Evolutionary conservation across 768 basidiomycete genomes (phyloP).

Genomic region (Naematelia aurantialba): DNA sequence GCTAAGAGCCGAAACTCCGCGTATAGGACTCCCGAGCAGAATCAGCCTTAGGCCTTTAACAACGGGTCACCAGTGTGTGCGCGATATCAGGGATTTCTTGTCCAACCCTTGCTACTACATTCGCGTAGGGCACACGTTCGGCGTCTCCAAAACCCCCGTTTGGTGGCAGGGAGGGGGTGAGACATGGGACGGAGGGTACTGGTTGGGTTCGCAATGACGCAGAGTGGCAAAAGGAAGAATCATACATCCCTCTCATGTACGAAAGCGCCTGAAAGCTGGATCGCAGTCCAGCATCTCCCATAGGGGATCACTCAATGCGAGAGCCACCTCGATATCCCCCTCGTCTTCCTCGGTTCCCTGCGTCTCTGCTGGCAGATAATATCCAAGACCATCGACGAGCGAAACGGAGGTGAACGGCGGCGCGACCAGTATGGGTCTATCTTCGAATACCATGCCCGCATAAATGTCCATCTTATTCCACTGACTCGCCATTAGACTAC

Average conservation of each 20-base stretch:
- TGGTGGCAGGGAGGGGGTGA: no score
- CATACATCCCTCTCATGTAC: neutral
- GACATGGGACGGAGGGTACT: no score
- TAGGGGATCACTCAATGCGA: conserved; percentile 12
- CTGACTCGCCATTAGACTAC: conserved; percentile 19
- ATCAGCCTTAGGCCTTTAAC: neutral
- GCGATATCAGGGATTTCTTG: neutral
- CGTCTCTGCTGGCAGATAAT: conserved; percentile 13
- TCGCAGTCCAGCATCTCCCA: conserved; percentile 18
- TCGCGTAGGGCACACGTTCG: no score
- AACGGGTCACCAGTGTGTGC: neutral
- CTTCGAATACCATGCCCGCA: conserved; percentile 8
- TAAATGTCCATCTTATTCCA: conserved; percentile 31
- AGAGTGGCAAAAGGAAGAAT: no score
- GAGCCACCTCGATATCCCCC: conserved; percentile 16
- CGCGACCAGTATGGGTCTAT: conserved; percentile 13
- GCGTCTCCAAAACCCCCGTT: no score
- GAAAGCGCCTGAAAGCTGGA: neutral
- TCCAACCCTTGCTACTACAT: neutral
- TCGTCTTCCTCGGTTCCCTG: conserved; percentile 6
- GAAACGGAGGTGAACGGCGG: conserved; percentile 21
- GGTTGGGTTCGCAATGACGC: no score
- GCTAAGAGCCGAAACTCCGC: neutral
- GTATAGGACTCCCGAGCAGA: neutral
- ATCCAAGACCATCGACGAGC: conserved; percentile 20